Base-by-base conservation (phyloP, 75 land plant species). In the Adiantum capillusveneris region DNA sequence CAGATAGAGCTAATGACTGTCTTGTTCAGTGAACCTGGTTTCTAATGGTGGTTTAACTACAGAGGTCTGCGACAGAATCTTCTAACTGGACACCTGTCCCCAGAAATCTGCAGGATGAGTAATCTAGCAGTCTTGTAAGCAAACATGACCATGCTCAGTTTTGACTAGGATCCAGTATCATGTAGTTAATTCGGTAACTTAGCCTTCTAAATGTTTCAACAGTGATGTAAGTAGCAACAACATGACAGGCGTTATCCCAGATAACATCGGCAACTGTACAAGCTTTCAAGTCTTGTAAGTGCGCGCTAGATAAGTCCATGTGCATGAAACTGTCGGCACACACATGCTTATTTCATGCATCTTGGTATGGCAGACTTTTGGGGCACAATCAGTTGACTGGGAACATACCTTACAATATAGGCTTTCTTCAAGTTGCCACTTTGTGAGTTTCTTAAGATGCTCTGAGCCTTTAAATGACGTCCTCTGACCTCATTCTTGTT, bases 231-330 rank as follows among this genome's bases (percentile, higher is more conserved):
- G 88, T 44, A 82, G 79, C 26, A 91, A 91, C 56, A 87, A 87
- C 41, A 34, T 86, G 0, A 75, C 85, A 22, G 97, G 97, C 0
- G 59, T 73, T 0, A 91, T 91, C 2, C 97, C 97, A 11, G 78
- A 79, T 0, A 78, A 55, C 64, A 86, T 91, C 58, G 97, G 97
- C 0, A 86, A 91, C 66, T 91, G 97, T 57, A 84, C 97, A 43
- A 87, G 92, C 63, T 91, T 91, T 71, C 85, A 91, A 58, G 85
- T 89, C 42, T 34, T 89, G 95, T 88, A 77, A n/a, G 79, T 34
- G 37, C 37, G 9, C n/a, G n/a, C n/a, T n/a, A n/a, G n/a, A 34
- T 9, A 34, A 5, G 9, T 34, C 9, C 9, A 34, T 34, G 37
- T 34, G 37, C 37, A 34, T 34, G 3, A 9, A 9, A 17, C 44